Evolutionary conservation across 1,139 yeast species (phyloP), one percentile per base, ranked within the genome.

Genomic region (Taiozyma sp.): DNA sequence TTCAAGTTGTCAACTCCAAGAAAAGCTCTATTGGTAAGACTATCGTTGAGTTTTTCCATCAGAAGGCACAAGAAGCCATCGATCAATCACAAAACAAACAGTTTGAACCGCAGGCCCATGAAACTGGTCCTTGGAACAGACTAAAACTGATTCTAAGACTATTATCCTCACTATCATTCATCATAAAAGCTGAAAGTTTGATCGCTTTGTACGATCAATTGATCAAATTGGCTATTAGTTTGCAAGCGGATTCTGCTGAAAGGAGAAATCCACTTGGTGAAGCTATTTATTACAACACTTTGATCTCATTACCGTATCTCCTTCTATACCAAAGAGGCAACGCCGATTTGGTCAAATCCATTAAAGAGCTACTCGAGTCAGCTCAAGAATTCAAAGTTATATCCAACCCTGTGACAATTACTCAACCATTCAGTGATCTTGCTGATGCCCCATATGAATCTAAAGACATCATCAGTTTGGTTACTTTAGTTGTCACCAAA

Each of bases 141-240:
- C 69, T 88, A 57, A 91, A 93, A 67, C 74, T 87, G 23, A 70
- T 84, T 30, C 66, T 89, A 56, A 81, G 97, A 62, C 83, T 91
- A 58, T 71, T 90, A 57, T 82, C 89, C 2, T 68, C 85, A 12
- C 70, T 89, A 53, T 68, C 83, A 2, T 87, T 91, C 2, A 78
- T 85, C 44, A 71, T 87, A 51, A 77, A 82, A 30, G 71, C 74
- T 41, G 77, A 79, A 3, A 74, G 78, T 13, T 70, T 90, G 13
- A 60, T 76, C 38, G 74, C 71, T 43, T 66, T 88, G 7, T 79
- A 83, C 61, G 72, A 70, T 48, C 81, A 78, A 55, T 73, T 90
- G 46, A 68, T 90, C 55, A 72, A 72, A 10, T 65, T 79, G 47
- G 80, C 93, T 0, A 72, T 82, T 46, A 83, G 77, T 9, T 68